phyloP scores from a whole-genome alignment of 441 rosid genomes.

The Adansonia rubrostipa region DNA sequence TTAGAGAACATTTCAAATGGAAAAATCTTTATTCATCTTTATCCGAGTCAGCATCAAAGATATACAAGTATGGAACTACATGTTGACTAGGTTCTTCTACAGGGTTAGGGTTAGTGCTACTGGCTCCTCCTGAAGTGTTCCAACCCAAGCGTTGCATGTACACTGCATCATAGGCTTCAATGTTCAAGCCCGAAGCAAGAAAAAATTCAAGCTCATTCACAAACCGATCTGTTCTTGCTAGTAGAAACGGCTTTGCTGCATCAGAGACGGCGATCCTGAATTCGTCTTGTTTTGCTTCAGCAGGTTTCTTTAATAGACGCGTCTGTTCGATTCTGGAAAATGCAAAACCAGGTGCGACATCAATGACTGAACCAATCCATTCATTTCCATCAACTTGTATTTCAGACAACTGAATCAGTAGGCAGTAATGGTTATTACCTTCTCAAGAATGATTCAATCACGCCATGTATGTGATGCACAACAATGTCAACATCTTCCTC shows the following conservation, averaged over 20 bases:
- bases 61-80: conserved; percentile 49
- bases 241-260: conserved; percentile 74
- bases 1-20: not conserved
- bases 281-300: conserved; percentile 49
- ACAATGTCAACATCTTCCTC: conserved; percentile 80
- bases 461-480: conserved; percentile 71
- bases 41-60: conserved; percentile 59
- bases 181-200: conserved; percentile 72
- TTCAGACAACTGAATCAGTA: not conserved
- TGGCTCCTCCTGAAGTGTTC: conserved; percentile 40
- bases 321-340: conserved; percentile 42
- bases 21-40: conserved; percentile 36
- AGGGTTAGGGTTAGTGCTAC: conserved; percentile 1
- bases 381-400: not conserved
- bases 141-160: conserved; percentile 52
- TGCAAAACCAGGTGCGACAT: not conserved
- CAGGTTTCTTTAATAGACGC: conserved; percentile 38
- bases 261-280: conserved; percentile 55
- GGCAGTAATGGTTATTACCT: conserved; percentile 44
- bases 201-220: conserved; percentile 70
- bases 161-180: conserved; percentile 73
- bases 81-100: conserved; percentile 29
- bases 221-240: conserved; percentile 65
- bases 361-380: not conserved
- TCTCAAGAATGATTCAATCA: conserved; percentile 58